A percentile compares a stretch with the other conserved stretches of the same genome.
phyloP scores from a whole-genome alignment of 148 eudicot genomes.

The Persicaria tinctoria region DNA sequence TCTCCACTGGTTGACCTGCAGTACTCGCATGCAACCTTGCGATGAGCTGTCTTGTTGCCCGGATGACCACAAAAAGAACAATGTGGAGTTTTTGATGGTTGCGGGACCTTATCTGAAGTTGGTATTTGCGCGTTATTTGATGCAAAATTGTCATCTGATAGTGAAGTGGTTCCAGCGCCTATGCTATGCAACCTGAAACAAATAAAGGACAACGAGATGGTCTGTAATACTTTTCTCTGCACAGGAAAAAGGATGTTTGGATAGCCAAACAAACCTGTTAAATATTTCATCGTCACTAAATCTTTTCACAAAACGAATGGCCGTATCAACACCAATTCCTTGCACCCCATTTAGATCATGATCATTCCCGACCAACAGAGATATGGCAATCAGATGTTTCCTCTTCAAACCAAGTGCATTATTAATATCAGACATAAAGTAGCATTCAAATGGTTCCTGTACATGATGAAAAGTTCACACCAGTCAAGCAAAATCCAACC shows the following conservation, averaged over 20 bases:
- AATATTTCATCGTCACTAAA: slow-evolving; percentile 72
- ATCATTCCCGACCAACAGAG: slow-evolving; percentile 90
- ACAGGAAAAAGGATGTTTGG: background rate
- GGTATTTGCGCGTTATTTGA: slow-evolving; percentile 18
- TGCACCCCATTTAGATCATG: slow-evolving; percentile 70
- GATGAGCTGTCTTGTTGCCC: slow-evolving; percentile 70
- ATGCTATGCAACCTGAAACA: slow-evolving; percentile 58
- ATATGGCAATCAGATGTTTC: slow-evolving; percentile 80
- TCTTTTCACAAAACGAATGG: slow-evolving; percentile 73
- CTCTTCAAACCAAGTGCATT: slow-evolving; percentile 76
- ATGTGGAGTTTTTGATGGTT: slow-evolving; percentile 46
- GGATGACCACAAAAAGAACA: slow-evolving; percentile 98
- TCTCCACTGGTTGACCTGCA: slow-evolving; percentile 38
- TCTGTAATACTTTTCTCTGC: background rate
- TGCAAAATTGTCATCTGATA: slow-evolving; percentile 18
- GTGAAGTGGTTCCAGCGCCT: slow-evolving; percentile 35
- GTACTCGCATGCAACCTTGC: slow-evolving; percentile 48
- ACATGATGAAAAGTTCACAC: slow-evolving; percentile 17
- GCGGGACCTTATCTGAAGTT: slow-evolving; percentile 25
- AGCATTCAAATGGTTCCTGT: slow-evolving; percentile 94
- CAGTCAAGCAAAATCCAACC: slow-evolving; percentile 1
- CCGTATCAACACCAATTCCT: slow-evolving; percentile 82
- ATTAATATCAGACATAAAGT: slow-evolving; percentile 63
- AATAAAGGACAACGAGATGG: background rate
- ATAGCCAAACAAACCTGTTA: slow-evolving; percentile 37